Percentiles rank a stretch among this genome's conserved stretches.
phyloP scores from a whole-genome alignment of 2,329 filamentous ascomycete species.

The Stemphylium lycopersici region DNA sequence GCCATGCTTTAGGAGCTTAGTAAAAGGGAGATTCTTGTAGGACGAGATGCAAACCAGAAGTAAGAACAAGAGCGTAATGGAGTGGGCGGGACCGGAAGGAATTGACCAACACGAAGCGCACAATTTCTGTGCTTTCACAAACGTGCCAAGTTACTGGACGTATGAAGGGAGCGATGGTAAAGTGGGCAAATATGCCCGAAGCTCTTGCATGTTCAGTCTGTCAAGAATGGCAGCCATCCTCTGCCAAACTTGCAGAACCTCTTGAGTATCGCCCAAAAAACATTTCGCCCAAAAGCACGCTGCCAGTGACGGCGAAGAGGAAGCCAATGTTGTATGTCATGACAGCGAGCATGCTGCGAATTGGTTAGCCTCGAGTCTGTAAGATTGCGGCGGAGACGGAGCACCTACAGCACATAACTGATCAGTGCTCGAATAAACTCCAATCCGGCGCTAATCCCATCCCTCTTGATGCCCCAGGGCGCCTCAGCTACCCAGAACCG shows the following conservation, averaged over 20 bases:
- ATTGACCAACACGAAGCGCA: no score
- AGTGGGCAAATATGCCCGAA: not conserved
- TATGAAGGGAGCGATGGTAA: no score
- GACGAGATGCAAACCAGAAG: no score
- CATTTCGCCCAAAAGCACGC: slow-evolving; percentile 37
- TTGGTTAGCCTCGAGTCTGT: not conserved
- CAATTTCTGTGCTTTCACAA: no score
- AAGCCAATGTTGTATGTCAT: slow-evolving; percentile 44
- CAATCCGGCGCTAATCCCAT: slow-evolving; percentile 26
- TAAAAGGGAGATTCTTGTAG: no score
- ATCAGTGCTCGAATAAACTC: slow-evolving; percentile 36
- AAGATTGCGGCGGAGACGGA: not conserved
- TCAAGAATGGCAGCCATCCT: slow-evolving; percentile 37
- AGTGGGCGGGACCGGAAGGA: no score
- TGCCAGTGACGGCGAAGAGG: slow-evolving; percentile 37
- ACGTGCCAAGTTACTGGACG: no score
- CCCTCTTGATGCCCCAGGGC: slow-evolving; percentile 27
- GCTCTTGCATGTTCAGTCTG: not conserved
- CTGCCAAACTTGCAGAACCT: slow-evolving; percentile 23
- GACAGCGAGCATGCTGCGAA: slow-evolving; percentile 36
- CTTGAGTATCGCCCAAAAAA: slow-evolving; percentile 37
- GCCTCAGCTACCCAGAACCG: slow-evolving; percentile 28
- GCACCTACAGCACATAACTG: slow-evolving; percentile 37
- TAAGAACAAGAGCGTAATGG: no score
- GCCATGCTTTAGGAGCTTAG: no score